phyloP scores from a whole-genome alignment of 164 flowering plant genomes.

The Euptelea pleiosperma region DNA sequence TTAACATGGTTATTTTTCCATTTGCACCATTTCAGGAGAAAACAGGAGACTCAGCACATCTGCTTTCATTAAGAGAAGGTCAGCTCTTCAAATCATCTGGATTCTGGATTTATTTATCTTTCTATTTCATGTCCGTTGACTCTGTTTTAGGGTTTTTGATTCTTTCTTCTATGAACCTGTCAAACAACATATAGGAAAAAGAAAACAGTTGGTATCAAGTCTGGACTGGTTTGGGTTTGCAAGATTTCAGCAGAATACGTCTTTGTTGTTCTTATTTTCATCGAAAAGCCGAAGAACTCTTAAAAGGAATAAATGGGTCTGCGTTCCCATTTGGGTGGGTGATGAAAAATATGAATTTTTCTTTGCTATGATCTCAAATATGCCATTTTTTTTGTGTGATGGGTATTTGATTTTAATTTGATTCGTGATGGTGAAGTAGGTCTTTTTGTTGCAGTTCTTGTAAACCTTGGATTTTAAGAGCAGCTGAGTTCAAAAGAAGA shows the following conservation, averaged over 20 bases:
- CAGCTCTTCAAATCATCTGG: slow-evolving; percentile 8
- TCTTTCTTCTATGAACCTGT: not conserved
- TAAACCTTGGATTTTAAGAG: not conserved
- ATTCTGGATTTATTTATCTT: too few relatives aligned
- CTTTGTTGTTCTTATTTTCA: not conserved
- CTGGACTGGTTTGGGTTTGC: not conserved
- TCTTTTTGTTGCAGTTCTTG: not conserved
- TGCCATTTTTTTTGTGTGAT: slow-evolving; percentile 9
- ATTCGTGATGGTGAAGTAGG: not conserved
- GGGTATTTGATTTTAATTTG: not conserved
- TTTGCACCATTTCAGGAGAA: too few relatives aligned
- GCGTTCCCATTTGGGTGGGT: too few relatives aligned
- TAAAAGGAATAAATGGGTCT: slow-evolving; percentile 1
- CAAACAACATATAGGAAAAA: not conserved
- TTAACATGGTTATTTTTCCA: too few relatives aligned
- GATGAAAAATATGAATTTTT: not conserved
- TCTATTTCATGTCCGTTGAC: too few relatives aligned
- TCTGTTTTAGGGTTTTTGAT: too few relatives aligned
- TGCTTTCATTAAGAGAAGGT: not conserved
- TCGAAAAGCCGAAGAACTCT: not conserved
- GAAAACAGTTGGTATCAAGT: not conserved
- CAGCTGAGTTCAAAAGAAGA: not conserved
- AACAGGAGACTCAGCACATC: too few relatives aligned
- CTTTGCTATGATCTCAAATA: not conserved
- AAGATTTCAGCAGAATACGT: not conserved